Evolutionary conservation across 2,329 filamentous ascomycete species (phyloP).

Genomic region (Alternaria hordeiaustralica): DNA sequence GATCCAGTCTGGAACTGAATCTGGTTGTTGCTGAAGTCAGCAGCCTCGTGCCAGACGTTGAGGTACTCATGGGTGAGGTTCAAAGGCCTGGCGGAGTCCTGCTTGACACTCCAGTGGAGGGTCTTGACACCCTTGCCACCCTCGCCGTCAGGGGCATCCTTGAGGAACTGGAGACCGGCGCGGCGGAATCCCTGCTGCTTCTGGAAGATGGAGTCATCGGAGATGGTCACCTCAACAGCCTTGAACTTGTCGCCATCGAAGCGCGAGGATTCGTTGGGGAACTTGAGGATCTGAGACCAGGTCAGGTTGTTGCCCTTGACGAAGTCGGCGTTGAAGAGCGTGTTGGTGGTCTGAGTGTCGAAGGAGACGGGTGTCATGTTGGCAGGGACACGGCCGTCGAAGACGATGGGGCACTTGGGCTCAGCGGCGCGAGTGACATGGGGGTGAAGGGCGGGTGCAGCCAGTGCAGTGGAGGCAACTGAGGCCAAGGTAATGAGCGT

Average conservation of each 20-base stretch:
- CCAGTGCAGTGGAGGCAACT: conserved; percentile 33
- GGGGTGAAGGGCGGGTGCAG: conserved; percentile 24
- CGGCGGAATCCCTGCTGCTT: conserved; percentile 67
- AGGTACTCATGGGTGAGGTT: conserved; percentile 69
- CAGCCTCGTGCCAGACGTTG: conserved; percentile 49
- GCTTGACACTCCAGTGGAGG: conserved; percentile 66
- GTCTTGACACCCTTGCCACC: conserved; percentile 64
- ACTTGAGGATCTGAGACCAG: conserved; percentile 59
- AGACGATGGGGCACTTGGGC: conserved; percentile 46
- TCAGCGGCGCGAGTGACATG: conserved; percentile 11
- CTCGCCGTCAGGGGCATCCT: conserved; percentile 59
- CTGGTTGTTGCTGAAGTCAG: conserved; percentile 51
- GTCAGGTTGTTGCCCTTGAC: conserved; percentile 61
- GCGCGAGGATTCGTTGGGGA: conserved; percentile 54
- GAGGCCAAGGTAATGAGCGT: conserved; percentile 28
- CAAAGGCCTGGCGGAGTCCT: conserved; percentile 59
- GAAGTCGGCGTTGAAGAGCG: conserved; percentile 59
- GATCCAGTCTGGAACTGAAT: conserved; percentile 62
- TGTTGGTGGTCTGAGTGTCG: conserved; percentile 42
- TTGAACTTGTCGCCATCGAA: conserved; percentile 55
- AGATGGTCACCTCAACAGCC: conserved; percentile 63
- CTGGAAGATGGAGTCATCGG: conserved; percentile 65
- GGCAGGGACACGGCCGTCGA: conserved; percentile 45
- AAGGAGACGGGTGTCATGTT: conserved; percentile 35
- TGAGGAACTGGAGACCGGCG: conserved; percentile 62